phyloP scores from a whole-genome alignment of 1,284 basidiomycete species.

The Somion occarium region DNA sequence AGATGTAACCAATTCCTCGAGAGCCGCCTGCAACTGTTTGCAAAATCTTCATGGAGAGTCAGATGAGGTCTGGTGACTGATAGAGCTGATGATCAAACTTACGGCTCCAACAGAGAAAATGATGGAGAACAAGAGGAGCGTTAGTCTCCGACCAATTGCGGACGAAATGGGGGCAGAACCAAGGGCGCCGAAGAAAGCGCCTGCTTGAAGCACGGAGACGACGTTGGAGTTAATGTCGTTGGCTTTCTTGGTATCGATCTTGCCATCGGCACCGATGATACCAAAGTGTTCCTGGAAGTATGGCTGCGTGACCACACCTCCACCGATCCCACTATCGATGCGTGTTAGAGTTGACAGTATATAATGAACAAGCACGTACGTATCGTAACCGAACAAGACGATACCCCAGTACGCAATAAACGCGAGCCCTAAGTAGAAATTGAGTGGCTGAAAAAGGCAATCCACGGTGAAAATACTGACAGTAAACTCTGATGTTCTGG shows the following conservation, averaged over 20 bases:
- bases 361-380: constrained; percentile 36
- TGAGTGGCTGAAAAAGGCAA: constrained; percentile 5
- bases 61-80: background rate
- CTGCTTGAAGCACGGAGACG: constrained; percentile 76
- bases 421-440: constrained; percentile 50
- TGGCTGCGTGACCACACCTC: constrained; percentile 58
- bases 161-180: constrained; percentile 60
- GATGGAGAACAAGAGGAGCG: constrained; percentile 52
- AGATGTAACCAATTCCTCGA: constrained; percentile 60
- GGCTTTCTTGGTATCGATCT: constrained; percentile 28
- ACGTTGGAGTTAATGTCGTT: constrained; percentile 57
- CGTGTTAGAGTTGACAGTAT: constrained; percentile 8
- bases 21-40: constrained; percentile 58
- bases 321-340: constrained; percentile 45
- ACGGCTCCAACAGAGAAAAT: constrained; percentile 69
- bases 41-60: constrained; percentile 34
- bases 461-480: constrained; percentile 29
- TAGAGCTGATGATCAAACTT: constrained; percentile 22
- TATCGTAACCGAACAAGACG: constrained; percentile 75
- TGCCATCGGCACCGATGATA: constrained; percentile 39
- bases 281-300: constrained; percentile 65
- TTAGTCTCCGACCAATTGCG: constrained; percentile 48
- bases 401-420: constrained; percentile 77
- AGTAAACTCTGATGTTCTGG: constrained; percentile 58
- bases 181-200: constrained; percentile 78